Conservation (phyloP, 768 basidiomycete species). For the Coprinopsis sp. region DNA sequence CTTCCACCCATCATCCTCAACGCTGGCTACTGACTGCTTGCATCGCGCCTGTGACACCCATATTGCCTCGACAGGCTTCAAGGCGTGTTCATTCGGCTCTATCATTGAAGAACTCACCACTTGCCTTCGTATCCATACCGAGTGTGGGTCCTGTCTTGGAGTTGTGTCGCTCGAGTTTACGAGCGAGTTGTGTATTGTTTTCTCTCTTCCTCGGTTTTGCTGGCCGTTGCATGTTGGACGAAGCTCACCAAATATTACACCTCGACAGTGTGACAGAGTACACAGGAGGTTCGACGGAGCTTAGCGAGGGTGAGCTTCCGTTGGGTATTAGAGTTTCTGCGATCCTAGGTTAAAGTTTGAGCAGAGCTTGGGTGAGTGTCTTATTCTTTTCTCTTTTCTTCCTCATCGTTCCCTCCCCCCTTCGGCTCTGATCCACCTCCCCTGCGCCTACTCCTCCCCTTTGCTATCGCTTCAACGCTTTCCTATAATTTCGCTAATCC, state of each 20-base stretch:
- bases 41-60: constrained; percentile 54
- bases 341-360: constrained; percentile 94
- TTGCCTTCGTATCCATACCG: constrained; percentile 76
- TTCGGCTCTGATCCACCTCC: background rate
- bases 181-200: too few species aligned
- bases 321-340: constrained; percentile 93
- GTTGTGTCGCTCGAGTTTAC: constrained; percentile 90
- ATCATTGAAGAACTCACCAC: constrained; percentile 85
- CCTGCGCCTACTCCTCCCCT: background rate
- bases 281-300: constrained; percentile 92
- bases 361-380: constrained; percentile 79
- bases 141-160: constrained; percentile 68
- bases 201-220: too few species aligned
- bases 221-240: too few species aligned
- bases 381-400: background rate
- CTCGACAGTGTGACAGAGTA: constrained; percentile 95
- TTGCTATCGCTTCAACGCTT: background rate
- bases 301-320: constrained; percentile 82
- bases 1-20: background rate
- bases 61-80: constrained; percentile 74
- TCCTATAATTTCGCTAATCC: background rate
- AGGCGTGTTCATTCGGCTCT: constrained; percentile 85
- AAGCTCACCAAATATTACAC: too few species aligned
- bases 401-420: background rate
- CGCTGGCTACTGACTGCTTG: background rate